phyloP scores from a whole-genome alignment of 2,329 filamentous ascomycete species.

The Basipetospora sp. region DNA sequence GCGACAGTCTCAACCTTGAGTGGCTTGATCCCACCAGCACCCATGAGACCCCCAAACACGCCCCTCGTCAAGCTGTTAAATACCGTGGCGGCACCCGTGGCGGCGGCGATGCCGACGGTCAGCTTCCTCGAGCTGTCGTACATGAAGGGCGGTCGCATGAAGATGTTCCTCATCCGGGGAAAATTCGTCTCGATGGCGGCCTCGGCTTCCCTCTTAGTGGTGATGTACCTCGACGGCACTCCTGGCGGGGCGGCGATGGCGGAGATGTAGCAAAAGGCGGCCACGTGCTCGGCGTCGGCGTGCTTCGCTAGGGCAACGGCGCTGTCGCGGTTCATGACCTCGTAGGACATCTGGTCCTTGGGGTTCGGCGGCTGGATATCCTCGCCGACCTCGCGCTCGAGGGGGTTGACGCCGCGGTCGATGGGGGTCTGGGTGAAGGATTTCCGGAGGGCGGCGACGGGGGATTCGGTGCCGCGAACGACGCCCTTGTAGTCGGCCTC shows the following conservation, averaged over 20 bases:
- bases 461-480: constrained; percentile 66
- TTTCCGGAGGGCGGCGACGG: constrained; percentile 61
- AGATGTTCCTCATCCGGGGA: constrained; percentile 61
- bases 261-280: constrained; percentile 74
- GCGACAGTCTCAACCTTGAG: constrained; percentile 76
- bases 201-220: constrained; percentile 85
- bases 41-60: constrained; percentile 61
- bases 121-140: constrained; percentile 72
- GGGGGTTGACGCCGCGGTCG: constrained; percentile 51
- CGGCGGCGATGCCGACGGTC: constrained; percentile 70
- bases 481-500: constrained; percentile 97
- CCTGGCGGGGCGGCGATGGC: constrained; percentile 76
- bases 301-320: constrained; percentile 73
- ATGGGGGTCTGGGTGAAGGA: constrained; percentile 50
- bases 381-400: constrained; percentile 44
- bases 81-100: constrained; percentile 57
- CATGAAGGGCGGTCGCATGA: constrained; percentile 74
- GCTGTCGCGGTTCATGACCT: constrained; percentile 88
- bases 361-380: constrained; percentile 50
- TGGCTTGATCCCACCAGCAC: constrained; percentile 71
- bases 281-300: constrained; percentile 47
- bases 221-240: constrained; percentile 72
- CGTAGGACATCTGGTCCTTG: constrained; percentile 76
- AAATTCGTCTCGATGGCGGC: constrained; percentile 57
- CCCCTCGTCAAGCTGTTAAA: constrained; percentile 69